Evolutionary conservation across 2,329 filamentous ascomycete species (phyloP).

Genomic region (Penicillium sp.): DNA sequence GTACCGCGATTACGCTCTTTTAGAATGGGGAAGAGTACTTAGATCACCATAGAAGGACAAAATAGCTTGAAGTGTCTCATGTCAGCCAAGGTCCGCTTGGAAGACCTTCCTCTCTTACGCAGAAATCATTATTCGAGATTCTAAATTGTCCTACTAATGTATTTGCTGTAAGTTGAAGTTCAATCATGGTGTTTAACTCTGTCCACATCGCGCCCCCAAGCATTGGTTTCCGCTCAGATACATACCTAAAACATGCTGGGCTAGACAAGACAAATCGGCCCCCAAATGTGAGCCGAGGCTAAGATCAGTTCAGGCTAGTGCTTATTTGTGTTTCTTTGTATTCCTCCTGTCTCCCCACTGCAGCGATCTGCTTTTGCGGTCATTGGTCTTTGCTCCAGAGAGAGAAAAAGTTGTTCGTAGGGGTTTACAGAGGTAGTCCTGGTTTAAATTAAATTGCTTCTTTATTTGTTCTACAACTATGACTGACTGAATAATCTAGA

Average conservation of each 20-base stretch:
- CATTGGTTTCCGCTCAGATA: background rate
- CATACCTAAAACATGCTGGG: background rate
- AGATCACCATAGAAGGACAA: no score
- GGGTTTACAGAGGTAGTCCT: background rate
- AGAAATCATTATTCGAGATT: no score
- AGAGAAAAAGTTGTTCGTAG: background rate
- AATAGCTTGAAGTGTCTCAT: no score
- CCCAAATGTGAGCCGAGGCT: background rate
- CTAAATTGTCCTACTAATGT: no score
- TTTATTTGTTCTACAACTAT: background rate
- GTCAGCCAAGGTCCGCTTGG: no score
- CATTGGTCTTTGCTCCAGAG: background rate
- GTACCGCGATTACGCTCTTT: no score
- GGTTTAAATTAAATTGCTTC: background rate
- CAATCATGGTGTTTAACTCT: background rate
- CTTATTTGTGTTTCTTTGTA: background rate
- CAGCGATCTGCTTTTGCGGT: background rate
- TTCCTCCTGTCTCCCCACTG: no score
- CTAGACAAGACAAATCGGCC: background rate
- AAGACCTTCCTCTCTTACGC: no score
- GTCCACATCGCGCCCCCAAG: background rate
- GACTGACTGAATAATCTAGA: background rate
- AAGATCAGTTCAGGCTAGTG: background rate
- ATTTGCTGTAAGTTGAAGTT: background rate
- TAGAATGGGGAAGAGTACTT: no score